Conservation (phyloP, 306 rosid genomes). For the Quercus mongolica region DNA sequence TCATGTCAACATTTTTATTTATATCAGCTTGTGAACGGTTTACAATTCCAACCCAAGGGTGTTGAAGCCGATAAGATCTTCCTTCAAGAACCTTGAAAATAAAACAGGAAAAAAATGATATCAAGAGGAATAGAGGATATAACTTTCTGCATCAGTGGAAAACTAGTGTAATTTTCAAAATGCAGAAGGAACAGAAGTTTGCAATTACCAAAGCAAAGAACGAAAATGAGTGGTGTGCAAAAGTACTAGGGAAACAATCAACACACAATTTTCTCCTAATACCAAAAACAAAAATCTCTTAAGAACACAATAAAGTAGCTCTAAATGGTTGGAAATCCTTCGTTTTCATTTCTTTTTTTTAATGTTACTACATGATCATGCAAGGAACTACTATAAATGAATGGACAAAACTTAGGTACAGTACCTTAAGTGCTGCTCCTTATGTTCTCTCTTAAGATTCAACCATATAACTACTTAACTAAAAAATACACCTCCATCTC, state of each 20-base stretch:
- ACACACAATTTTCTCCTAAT: neutral
- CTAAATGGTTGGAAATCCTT: neutral
- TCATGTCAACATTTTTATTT: conserved; percentile 41
- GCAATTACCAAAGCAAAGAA: neutral
- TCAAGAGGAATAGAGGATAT: neutral
- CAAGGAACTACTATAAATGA: neutral
- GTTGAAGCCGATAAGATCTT: conserved; percentile 44
- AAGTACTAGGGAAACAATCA: neutral
- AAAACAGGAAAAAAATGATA: neutral
- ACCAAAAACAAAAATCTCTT: neutral
- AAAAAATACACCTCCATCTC: too few species aligned
- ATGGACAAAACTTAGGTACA: too few species aligned
- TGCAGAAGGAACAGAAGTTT: neutral
- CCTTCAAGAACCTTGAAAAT: conserved; percentile 48
- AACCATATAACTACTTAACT: too few species aligned
- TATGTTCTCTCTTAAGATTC: too few species aligned
- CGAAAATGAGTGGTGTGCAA: neutral
- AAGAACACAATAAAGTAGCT: neutral
- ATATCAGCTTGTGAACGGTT: conserved; percentile 58
- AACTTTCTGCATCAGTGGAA: neutral
- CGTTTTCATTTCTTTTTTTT: neutral
- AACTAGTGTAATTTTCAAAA: neutral
- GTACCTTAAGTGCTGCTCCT: fast-evolving
- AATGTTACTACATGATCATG: neutral
- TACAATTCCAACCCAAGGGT: conserved; percentile 60